These are phyloP conservation scores for Cinchona pubescens DNA, from an alignment of 257 asterid species.

Conservation along the genomic window DNA sequence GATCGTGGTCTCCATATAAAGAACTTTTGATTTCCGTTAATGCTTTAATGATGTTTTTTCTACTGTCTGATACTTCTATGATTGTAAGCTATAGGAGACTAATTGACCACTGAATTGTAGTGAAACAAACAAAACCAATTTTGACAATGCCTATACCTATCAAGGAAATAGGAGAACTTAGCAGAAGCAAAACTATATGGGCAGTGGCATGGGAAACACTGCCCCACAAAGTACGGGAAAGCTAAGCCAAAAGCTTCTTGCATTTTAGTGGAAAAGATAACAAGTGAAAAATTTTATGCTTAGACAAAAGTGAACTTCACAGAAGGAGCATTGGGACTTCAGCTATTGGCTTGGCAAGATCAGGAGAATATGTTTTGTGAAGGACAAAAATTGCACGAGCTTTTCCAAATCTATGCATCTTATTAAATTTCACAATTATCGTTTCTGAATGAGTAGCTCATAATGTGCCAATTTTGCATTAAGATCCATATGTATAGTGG, in stretches of 20 bases:
- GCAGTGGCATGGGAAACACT: conserved; percentile 69
- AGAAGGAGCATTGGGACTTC: conserved; percentile 4
- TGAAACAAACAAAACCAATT: not conserved
- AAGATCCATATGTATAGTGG: not conserved
- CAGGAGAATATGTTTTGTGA: conserved; percentile 15
- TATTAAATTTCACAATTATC: too few relatives aligned
- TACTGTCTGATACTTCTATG: not conserved
- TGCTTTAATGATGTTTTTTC: conserved; percentile 10
- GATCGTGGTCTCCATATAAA: conserved; percentile 14
- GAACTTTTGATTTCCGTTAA: conserved; percentile 15
- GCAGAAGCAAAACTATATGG: conserved; percentile 33
- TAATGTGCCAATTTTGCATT: not conserved
- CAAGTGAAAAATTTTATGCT: conserved; percentile 7
- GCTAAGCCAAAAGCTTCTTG: conserved; percentile 36
- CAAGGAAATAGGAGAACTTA: conserved; percentile 18
- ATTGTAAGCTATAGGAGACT: not conserved
- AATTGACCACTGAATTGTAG: not conserved
- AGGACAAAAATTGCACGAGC: not conserved
- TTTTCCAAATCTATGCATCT: not conserved
- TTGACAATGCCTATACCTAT: conserved; percentile 6
- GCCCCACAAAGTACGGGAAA: conserved; percentile 81
- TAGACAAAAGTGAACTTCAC: not conserved
- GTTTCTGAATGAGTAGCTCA: too few relatives aligned
- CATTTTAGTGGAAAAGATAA: conserved; percentile 20
- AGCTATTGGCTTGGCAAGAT: conserved; percentile 18